phyloP scores from a whole-genome alignment of 208 protist species.

The Phytomonas sp. region DNA sequence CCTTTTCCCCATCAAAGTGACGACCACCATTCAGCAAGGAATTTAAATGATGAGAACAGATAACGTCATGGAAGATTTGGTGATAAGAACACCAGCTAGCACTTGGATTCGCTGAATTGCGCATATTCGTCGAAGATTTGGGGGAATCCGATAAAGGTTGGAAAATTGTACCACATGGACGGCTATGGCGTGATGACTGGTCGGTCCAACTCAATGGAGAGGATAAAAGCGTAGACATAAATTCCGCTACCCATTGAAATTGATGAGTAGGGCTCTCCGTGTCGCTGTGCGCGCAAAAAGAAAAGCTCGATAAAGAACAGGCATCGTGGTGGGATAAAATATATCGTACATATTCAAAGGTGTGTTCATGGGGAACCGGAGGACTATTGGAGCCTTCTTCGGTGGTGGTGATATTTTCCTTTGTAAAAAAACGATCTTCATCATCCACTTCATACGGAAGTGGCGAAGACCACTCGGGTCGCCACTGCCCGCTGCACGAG shows the following conservation, averaged over 20 bases:
- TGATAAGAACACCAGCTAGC: slow-evolving; percentile 70
- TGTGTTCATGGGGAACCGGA: not conserved
- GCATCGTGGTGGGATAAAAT: slow-evolving; percentile 61
- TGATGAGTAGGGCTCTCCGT: slow-evolving; percentile 15
- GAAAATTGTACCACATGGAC: slow-evolving; percentile 28
- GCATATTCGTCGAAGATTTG: not conserved
- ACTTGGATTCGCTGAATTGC: not conserved
- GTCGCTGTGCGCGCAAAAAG: slow-evolving; percentile 41
- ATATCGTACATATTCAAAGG: slow-evolving; percentile 23
- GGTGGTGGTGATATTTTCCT: not conserved
- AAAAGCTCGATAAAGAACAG: slow-evolving; percentile 60
- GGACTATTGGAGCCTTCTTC: not conserved
- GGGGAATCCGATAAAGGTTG: not conserved
- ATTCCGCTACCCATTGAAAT: slow-evolving; percentile 72
- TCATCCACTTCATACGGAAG: not conserved
- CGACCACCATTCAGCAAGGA: slow-evolving; percentile 56
- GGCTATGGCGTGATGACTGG: slow-evolving; percentile 51
- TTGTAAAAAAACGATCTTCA: not conserved
- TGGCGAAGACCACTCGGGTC: slow-evolving; percentile 45
- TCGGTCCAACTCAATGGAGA: slow-evolving; percentile 67
- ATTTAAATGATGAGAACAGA: slow-evolving; percentile 75
- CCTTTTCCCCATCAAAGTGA: slow-evolving; percentile 29
- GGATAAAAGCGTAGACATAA: slow-evolving; percentile 72
- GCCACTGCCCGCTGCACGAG: slow-evolving; percentile 72
- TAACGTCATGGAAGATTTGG: slow-evolving; percentile 57